A percentile compares a stretch with the other conserved stretches of the same genome.
Conservation (phyloP, 2,329 filamentous ascomycete genomes). For the Triangularia verruculosa region DNA sequence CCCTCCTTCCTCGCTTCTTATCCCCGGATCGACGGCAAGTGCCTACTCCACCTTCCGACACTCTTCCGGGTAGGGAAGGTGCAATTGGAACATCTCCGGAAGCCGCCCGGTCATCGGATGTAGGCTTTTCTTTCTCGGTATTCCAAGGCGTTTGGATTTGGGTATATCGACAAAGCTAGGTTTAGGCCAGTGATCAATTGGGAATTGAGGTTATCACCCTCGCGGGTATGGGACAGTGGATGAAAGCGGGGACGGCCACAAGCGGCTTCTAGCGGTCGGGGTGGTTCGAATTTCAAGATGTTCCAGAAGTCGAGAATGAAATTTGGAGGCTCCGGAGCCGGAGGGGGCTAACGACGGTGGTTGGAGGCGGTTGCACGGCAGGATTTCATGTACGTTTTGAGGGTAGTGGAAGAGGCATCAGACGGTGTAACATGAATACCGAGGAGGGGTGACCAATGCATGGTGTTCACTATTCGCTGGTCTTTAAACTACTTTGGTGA, state of each 20-base stretch:
- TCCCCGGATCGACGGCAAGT: not conserved
- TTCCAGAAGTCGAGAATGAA: not conserved
- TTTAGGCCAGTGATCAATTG: not conserved
- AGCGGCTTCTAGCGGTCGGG: not conserved
- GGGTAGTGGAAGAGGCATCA: slow-evolving; percentile 3
- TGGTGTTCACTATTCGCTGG: not conserved
- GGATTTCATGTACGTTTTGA: not conserved
- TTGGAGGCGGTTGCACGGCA: not conserved
- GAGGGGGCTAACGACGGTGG: not conserved
- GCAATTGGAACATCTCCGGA: not conserved
- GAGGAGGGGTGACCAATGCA: slow-evolving; percentile 10
- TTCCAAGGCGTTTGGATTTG: not conserved
- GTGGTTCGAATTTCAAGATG: not conserved
- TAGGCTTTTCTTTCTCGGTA: not conserved
- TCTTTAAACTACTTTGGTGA: not conserved
- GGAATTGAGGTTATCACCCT: not conserved
- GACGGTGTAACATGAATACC: slow-evolving; percentile 18
- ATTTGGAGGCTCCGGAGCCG: not conserved
- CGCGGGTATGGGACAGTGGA: not conserved
- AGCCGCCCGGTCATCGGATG: not conserved
- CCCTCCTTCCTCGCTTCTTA: not conserved
- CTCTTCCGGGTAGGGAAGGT: too few relatives aligned
- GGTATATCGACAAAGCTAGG: not conserved
- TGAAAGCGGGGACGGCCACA: not conserved
- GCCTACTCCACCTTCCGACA: not conserved